A percentile compares a stretch with the other conserved stretches of the same genome.
phyloP scores from a whole-genome alignment of 2,329 filamentous ascomycete species.

The Didymella arachidicola region DNA sequence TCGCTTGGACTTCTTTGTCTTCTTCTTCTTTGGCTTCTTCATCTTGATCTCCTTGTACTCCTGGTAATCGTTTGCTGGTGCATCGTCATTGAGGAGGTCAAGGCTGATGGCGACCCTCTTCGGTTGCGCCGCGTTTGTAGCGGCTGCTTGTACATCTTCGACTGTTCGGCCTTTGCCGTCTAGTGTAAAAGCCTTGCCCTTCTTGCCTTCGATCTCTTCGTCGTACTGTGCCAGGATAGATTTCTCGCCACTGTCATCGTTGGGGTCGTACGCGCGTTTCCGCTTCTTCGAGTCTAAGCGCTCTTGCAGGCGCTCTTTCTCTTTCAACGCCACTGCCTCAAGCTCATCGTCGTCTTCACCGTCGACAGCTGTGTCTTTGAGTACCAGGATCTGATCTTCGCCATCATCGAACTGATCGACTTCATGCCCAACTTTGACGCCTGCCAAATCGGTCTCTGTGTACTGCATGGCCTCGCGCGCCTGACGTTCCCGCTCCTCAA shows the following conservation, averaged over 20 bases:
- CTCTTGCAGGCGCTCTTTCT: constrained; percentile 76
- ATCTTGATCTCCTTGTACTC: constrained; percentile 88
- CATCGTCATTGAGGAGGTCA: constrained; percentile 71
- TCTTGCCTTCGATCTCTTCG: constrained; percentile 92
- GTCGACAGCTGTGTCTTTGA: constrained; percentile 88
- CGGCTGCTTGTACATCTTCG: constrained; percentile 68
- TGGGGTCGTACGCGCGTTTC: constrained; percentile 86
- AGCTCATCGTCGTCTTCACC: constrained; percentile 91
- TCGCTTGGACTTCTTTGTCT: constrained; percentile 43
- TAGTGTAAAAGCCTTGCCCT: constrained; percentile 85
- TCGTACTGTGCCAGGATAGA: constrained; percentile 90
- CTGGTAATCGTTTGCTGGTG: constrained; percentile 83
- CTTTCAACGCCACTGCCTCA: constrained; percentile 75
- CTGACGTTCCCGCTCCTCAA: constrained; percentile 74
- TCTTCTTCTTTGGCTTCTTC: constrained; percentile 64
- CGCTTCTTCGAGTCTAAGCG: constrained; percentile 88
- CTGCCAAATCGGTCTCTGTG: constrained; percentile 83
- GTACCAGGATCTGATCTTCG: constrained; percentile 85
- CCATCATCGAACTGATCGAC: constrained; percentile 80
- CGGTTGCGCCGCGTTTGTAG: constrained; percentile 60
- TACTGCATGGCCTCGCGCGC: constrained; percentile 72
- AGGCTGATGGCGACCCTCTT: constrained; percentile 78
- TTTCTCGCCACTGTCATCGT: constrained; percentile 70
- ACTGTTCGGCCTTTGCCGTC: constrained; percentile 75
- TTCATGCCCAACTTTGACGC: constrained; percentile 91